Evolutionary conservation across 371 early-diverging fungal genomes (phyloP), one percentile per base, ranked within the genome.

Genomic region (Umbelopsis sp.): DNA sequence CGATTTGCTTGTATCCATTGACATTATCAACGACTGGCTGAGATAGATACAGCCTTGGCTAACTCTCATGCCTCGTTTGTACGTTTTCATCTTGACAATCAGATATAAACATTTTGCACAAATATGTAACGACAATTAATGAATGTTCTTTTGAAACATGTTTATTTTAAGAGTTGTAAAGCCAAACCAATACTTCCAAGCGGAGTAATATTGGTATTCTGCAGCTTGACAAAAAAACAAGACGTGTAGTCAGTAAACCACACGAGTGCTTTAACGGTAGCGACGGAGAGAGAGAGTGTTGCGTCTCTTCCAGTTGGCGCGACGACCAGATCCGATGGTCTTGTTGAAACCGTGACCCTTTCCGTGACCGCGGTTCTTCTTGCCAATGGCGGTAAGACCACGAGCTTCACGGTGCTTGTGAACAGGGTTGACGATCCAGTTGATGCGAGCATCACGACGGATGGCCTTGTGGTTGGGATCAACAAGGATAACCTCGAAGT

Each of bases 381-480:
- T 96, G 80, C 96, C 96, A 69, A 94, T 92, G 74, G 96, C 83
- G 77, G 99, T 99, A 75, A 99, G 96, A 76, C 98, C 99, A 84
- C 99, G 94, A 72, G 93, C 88, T 84, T 99, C 99, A 79, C 99
- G 94, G 82, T 92, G 97, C 93, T 99, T 99, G 93, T 97, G 97
- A 73, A 94, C 96, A 70, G 94, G 86, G 76, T 94, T 94, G 87
- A 89, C 93, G 82, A 99, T 98, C 99, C 99, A 99, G 93, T 97
- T 96, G 87, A 98, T 93, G 85, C 97, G 94, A 69, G 95, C 85
- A 82, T 99, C 99, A 76, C 96, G 96, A 74, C 99, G 93, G 86
- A 99, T 97, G 72, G 93, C 95, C 89, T 94, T 93, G 93, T 97
- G 97, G 69, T 82, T 78, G 73, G 98, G 98, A 85, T 99, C 99